phyloP scores from a whole-genome alignment of 1,284 basidiomycete genomes.

The Fomitopsis pinicola region DNA sequence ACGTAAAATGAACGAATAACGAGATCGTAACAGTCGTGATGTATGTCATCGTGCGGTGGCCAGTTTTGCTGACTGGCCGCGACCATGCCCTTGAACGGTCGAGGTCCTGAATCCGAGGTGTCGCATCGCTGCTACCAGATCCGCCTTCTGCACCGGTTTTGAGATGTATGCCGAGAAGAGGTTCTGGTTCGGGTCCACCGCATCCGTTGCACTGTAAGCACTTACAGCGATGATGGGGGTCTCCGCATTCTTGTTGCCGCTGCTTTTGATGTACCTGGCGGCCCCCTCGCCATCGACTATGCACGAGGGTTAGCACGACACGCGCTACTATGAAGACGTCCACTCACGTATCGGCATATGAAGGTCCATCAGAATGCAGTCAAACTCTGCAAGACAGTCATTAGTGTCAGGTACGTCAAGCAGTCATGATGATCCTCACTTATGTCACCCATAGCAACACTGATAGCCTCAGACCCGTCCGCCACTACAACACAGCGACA shows the following conservation, averaged over 20 bases:
- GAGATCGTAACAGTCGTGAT: slow-evolving; percentile 17
- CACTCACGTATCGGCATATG: slow-evolving; percentile 85
- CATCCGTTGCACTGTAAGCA: slow-evolving; percentile 71
- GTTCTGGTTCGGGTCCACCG: slow-evolving; percentile 64
- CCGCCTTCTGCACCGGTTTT: slow-evolving; percentile 86
- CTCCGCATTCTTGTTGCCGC: slow-evolving; percentile 85
- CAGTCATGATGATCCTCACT: slow-evolving; percentile 50
- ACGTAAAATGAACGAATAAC: slow-evolving; percentile 25
- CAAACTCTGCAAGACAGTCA: slow-evolving; percentile 57
- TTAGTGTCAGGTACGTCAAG: slow-evolving; percentile 1
- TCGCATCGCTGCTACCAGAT: slow-evolving; percentile 76
- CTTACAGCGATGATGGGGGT: slow-evolving; percentile 93
- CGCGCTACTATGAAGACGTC: background rate
- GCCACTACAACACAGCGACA: slow-evolving; percentile 92
- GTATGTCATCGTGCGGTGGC: slow-evolving; percentile 20
- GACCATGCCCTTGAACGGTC: slow-evolving; percentile 43
- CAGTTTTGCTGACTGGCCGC: slow-evolving; percentile 34
- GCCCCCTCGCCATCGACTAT: slow-evolving; percentile 89
- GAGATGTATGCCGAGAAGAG: slow-evolving; percentile 83
- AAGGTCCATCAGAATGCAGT: slow-evolving; percentile 86
- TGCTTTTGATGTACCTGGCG: slow-evolving; percentile 90
- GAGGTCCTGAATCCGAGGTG: slow-evolving; percentile 87
- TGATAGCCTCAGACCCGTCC: slow-evolving; percentile 95
- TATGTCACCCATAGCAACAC: slow-evolving; percentile 95
- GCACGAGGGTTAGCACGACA: slow-evolving; percentile 14